Percentiles rank a stretch among this genome's conserved stretches.
Conservation (phyloP, 768 basidiomycete genomes). For the Lentinula boryana region DNA sequence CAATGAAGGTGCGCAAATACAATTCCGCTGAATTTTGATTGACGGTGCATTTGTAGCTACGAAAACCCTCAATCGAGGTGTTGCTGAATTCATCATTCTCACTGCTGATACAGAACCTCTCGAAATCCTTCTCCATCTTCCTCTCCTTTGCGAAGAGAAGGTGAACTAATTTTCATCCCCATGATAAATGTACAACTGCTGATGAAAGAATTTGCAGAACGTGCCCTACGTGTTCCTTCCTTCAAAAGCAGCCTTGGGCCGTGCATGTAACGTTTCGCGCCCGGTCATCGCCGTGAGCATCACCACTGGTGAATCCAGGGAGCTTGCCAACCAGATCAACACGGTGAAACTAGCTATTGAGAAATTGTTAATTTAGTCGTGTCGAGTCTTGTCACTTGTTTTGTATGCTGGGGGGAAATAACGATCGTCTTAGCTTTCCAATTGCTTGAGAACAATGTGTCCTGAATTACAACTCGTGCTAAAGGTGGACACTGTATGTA, state of each 20-base stretch:
- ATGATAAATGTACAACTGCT: background rate
- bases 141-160: slow-evolving; percentile 98
- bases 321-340: slow-evolving; percentile 84
- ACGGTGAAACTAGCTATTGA: slow-evolving; percentile 82
- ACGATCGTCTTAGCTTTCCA: no score
- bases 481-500: no score
- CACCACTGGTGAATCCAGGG: slow-evolving; percentile 93
- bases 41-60: slow-evolving; percentile 52
- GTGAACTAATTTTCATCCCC: slow-evolving; percentile 28
- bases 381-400: background rate
- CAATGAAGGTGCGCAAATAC: slow-evolving; percentile 74
- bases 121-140: slow-evolving; percentile 95
- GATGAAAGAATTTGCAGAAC: slow-evolving; percentile 47
- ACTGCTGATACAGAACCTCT: slow-evolving; percentile 96
- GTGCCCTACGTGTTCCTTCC: slow-evolving; percentile 95
- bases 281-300: slow-evolving; percentile 95
- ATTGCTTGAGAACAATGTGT: background rate
- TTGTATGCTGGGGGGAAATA: background rate
- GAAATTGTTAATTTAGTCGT: slow-evolving; percentile 44
- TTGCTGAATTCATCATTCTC: slow-evolving; percentile 95
- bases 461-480: background rate
- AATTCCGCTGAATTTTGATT: background rate
- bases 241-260: slow-evolving; percentile 90
- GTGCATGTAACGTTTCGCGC: slow-evolving; percentile 92
- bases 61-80: slow-evolving; percentile 96